Evolutionary conservation across 2,329 filamentous ascomycete species (phyloP).

Genomic region (Xylariomycetidae sp.): DNA sequence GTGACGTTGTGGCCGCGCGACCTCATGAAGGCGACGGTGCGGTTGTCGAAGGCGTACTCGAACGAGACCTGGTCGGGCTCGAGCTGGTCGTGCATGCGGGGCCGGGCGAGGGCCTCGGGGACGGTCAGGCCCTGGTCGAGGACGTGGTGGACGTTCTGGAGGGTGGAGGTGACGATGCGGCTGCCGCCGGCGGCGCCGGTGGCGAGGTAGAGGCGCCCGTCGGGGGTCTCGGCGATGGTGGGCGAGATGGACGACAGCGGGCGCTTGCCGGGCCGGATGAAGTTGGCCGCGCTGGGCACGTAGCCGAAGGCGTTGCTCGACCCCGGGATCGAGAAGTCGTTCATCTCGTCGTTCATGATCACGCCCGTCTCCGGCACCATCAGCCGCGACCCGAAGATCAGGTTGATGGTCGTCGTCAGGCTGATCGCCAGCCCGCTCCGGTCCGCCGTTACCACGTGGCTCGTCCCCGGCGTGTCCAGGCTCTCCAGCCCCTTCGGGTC

Average conservation of each 20-base stretch:
- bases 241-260: conserved; percentile 74
- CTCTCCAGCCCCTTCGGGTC: conserved; percentile 41
- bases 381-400: conserved; percentile 69
- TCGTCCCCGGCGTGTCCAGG: conserved; percentile 59
- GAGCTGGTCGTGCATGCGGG: conserved; percentile 78
- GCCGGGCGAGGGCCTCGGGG: conserved; percentile 57
- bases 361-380: conserved; percentile 78
- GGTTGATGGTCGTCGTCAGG: conserved; percentile 75
- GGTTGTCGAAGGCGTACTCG: conserved; percentile 67
- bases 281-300: conserved; percentile 68
- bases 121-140: conserved; percentile 61
- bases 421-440: conserved; percentile 65
- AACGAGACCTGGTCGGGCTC: conserved; percentile 62
- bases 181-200: conserved; percentile 78
- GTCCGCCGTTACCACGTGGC: conserved; percentile 63
- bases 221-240: conserved; percentile 65
- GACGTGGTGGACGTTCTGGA: conserved; percentile 71
- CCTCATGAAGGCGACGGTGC: conserved; percentile 60
- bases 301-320: conserved; percentile 70
- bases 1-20: conserved; percentile 67
- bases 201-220: conserved; percentile 63
- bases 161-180: conserved; percentile 74
- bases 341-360: conserved; percentile 60
- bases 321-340: conserved; percentile 73
- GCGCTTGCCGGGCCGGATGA: conserved; percentile 67